Evolutionary conservation across 75 land plant genomes (phyloP).

Genomic region (Pinus taeda): DNA sequence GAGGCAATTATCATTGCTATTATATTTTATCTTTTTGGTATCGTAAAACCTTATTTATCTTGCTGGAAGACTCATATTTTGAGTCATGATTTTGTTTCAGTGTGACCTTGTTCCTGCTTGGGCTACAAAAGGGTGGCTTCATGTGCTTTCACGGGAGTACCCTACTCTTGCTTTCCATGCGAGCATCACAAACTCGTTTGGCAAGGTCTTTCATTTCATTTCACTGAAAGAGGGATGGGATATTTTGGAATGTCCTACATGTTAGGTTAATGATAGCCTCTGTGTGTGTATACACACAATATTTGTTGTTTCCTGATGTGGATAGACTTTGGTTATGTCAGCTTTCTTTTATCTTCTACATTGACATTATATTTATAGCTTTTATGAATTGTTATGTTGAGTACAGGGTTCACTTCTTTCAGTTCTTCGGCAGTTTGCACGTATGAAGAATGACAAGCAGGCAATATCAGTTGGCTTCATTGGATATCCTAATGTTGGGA

Average conservation of each 20-base stretch:
- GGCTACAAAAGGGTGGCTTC: conserved; percentile 98
- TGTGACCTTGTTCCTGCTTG: conserved; percentile 96
- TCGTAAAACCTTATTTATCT: neutral
- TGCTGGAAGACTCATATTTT: neutral
- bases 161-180: conserved; percentile 99
- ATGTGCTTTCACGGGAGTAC: conserved; percentile 82
- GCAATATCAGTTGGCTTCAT: conserved; percentile 98
- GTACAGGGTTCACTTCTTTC: conserved; percentile 85
- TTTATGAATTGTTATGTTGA: conserved; percentile 4
- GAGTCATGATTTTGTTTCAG: conserved; percentile 28
- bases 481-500: conserved; percentile 93
- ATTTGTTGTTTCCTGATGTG: neutral
- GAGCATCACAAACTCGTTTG: conserved; percentile 93
- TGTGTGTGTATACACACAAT: too few relatives aligned
- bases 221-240: neutral
- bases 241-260: neutral
- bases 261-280: neutral
- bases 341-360: neutral
- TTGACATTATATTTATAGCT: neutral
- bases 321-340: neutral
- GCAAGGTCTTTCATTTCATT: conserved; percentile 55
- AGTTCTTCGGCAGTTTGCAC: conserved; percentile 85
- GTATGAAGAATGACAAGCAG: conserved; percentile 92
- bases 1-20: neutral
- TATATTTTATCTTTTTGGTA: neutral